Conservation (phyloP, 2,329 filamentous ascomycete species). For the Nigrospora oryzae region DNA sequence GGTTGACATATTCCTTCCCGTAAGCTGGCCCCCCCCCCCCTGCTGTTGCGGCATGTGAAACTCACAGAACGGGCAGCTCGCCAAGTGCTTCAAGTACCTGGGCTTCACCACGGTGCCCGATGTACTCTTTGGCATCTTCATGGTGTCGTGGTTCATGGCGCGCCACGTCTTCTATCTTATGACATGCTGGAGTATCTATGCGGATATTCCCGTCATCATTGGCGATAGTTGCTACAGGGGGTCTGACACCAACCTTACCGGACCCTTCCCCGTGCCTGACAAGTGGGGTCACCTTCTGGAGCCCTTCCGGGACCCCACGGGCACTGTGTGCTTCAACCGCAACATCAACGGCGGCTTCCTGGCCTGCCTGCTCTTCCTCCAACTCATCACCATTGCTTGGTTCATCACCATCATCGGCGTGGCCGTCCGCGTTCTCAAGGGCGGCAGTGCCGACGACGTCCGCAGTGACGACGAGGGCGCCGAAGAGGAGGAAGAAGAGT, state of each 20-base stretch:
- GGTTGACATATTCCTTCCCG: constrained; percentile 79
- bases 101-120: constrained; percentile 72
- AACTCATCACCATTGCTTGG: constrained; percentile 77
- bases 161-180: constrained; percentile 75
- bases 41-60: neutral
- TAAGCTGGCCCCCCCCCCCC: constrained; percentile 36
- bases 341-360: constrained; percentile 72
- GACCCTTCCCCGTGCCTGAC: constrained; percentile 43
- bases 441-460: constrained; percentile 72
- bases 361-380: constrained; percentile 65
- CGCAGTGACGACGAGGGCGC: constrained; percentile 81
- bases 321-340: constrained; percentile 71
- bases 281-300: constrained; percentile 58
- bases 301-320: constrained; percentile 63
- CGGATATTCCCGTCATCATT: constrained; percentile 54
- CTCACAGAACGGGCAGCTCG: constrained; percentile 44
- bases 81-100: constrained; percentile 90
- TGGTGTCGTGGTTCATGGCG: constrained; percentile 73
- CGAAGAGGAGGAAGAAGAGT: constrained; percentile 47
- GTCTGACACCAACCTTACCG: constrained; percentile 41
- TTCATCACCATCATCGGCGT: constrained; percentile 83
- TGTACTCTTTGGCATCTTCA: constrained; percentile 74
- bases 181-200: constrained; percentile 76
- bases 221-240: constrained; percentile 64
- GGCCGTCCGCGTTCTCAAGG: constrained; percentile 69